A percentile compares a stretch with the other conserved stretches of the same genome.
Evolutionary conservation across 768 basidiomycete species (phyloP).

Genomic region (Suillus placidus): DNA sequence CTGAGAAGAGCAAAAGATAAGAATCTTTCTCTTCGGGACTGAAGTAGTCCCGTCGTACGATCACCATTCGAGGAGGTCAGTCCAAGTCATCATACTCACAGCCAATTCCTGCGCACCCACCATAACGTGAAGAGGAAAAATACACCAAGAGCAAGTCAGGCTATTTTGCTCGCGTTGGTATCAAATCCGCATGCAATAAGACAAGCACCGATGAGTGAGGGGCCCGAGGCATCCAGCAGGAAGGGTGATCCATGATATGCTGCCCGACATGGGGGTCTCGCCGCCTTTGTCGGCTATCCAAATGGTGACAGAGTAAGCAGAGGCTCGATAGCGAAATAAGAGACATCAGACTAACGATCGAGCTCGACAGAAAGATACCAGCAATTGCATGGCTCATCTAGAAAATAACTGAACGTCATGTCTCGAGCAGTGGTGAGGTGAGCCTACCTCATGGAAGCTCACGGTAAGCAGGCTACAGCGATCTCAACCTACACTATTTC

Average conservation of each 20-base stretch:
- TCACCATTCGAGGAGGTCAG: slow-evolving; percentile 87
- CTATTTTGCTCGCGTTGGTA: slow-evolving; percentile 86
- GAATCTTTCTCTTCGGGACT: slow-evolving; percentile 97
- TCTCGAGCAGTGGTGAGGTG: slow-evolving; percentile 1
- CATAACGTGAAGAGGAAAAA: slow-evolving; percentile 88
- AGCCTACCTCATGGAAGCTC: slow-evolving; percentile 82
- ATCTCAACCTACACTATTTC: background rate
- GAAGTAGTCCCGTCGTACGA: slow-evolving; percentile 89
- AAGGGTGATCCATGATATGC: slow-evolving; percentile 77
- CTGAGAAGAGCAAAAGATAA: slow-evolving; percentile 87
- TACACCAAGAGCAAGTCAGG: slow-evolving; percentile 75
- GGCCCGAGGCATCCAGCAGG: slow-evolving; percentile 87
- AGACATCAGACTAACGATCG: slow-evolving; percentile 62
- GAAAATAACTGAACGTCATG: slow-evolving; percentile 4
- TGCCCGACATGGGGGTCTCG: slow-evolving; percentile 84
- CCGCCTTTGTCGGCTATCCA: slow-evolving; percentile 83
- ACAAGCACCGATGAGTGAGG: slow-evolving; percentile 82
- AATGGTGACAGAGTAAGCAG: slow-evolving; percentile 16
- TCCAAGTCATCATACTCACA: slow-evolving; percentile 92
- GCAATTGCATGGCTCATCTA: slow-evolving; percentile 87
- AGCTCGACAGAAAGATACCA: slow-evolving; percentile 82
- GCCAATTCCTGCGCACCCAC: slow-evolving; percentile 78
- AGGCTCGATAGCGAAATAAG: background rate
- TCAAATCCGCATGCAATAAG: slow-evolving; percentile 89
- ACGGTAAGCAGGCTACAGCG: slow-evolving; percentile 71